Percentiles rank a stretch among this genome's conserved stretches.
phyloP scores from a whole-genome alignment of 2,329 filamentous ascomycete genomes.

The Sphaerulina populicola region DNA sequence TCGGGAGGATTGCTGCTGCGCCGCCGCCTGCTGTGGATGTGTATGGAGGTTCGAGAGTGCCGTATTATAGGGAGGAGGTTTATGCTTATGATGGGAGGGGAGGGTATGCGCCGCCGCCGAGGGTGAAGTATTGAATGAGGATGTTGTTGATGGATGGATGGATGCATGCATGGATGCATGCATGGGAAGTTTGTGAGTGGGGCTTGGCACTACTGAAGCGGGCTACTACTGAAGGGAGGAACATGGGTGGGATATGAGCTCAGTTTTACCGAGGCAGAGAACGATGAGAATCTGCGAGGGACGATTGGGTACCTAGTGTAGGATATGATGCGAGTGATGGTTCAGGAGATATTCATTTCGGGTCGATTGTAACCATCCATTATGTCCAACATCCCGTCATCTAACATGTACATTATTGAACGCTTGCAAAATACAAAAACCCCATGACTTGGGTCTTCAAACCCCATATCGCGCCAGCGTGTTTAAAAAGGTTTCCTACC shows the following conservation, averaged over 20 bases:
- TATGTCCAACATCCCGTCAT: background rate
- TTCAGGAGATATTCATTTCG: background rate
- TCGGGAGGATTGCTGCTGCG: slow-evolving; percentile 4
- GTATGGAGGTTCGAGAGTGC: slow-evolving; percentile 11
- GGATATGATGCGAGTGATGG: background rate
- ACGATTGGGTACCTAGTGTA: background rate
- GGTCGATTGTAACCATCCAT: background rate
- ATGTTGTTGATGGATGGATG: background rate
- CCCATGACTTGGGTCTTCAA: background rate
- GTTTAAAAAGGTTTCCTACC: slow-evolving; percentile 12
- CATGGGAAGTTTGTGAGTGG: background rate
- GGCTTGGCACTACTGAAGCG: background rate
- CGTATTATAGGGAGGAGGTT: slow-evolving; percentile 13
- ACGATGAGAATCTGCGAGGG: background rate
- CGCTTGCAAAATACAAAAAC: slow-evolving; percentile 5
- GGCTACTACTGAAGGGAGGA: background rate
- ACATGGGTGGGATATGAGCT: background rate
- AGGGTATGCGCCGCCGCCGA: slow-evolving; percentile 13
- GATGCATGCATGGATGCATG: background rate
- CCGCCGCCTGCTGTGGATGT: background rate
- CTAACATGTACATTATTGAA: slow-evolving; percentile 4
- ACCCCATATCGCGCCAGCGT: background rate
- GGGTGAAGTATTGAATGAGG: slow-evolving; percentile 11
- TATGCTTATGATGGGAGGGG: slow-evolving; percentile 7
- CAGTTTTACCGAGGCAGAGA: background rate